A percentile compares a stretch with the other conserved stretches of the same genome.
These are phyloP conservation scores for Diplodia sapinea DNA, from an alignment of 2,329 filamentous ascomycete genomes.

Conservation along the genomic window DNA sequence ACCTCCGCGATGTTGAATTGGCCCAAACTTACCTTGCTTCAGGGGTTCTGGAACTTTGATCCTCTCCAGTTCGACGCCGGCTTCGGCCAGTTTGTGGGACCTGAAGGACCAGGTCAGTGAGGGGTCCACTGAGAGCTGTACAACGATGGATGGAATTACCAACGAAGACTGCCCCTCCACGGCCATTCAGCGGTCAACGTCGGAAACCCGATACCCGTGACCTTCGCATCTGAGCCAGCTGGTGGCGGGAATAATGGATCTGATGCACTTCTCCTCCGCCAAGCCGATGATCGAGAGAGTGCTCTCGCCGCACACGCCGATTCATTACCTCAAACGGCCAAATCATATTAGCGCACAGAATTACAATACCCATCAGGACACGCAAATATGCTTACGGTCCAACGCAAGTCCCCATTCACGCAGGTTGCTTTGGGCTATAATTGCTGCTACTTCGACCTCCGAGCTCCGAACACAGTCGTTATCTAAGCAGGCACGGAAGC, in stretches of 20 bases:
- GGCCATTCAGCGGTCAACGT: not conserved
- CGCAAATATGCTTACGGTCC: not conserved
- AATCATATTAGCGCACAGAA: not conserved
- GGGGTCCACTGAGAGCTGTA: not conserved
- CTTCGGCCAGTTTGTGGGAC: conserved; percentile 23
- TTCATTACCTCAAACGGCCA: not conserved
- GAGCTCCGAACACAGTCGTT: conserved; percentile 2
- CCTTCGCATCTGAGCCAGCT: not conserved
- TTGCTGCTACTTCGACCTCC: not conserved
- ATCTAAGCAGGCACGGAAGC: not conserved
- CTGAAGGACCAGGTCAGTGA: conserved; percentile 20
- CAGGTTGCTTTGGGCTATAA: not conserved
- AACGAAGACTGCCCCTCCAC: not conserved
- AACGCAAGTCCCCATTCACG: not conserved
- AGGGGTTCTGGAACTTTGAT: conserved; percentile 32
- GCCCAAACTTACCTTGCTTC: not conserved
- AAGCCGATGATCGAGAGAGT: conserved; percentile 14
- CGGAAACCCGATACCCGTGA: not conserved
- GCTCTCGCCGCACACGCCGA: conserved; percentile 1
- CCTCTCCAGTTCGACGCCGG: conserved; percentile 29
- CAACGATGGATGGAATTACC: not conserved
- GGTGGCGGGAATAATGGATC: not conserved
- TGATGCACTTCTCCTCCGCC: not conserved
- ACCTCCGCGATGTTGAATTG: not conserved
- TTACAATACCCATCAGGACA: not conserved